A percentile compares a stretch with the other conserved stretches of the same genome.
phyloP scores from a whole-genome alignment of 2,329 filamentous ascomycete genomes.

The Apiospora pterosperma region DNA sequence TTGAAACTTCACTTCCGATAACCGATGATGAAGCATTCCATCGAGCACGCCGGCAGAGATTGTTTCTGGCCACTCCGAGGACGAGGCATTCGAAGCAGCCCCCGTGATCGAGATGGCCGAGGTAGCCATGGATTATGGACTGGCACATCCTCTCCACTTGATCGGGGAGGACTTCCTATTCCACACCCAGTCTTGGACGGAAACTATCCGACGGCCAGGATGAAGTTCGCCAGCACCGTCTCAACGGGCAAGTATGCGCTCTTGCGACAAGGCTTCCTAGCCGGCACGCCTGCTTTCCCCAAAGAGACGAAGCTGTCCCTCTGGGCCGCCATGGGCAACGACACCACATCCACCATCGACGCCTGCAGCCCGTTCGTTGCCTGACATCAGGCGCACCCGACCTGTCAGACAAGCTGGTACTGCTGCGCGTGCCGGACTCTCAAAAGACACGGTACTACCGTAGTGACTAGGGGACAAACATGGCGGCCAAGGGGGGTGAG shows the following conservation, averaged over 20 bases:
- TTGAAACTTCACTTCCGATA: too few relatives aligned
- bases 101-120: too few relatives aligned
- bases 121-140: too few relatives aligned
- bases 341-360: constrained; percentile 24
- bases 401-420: constrained; percentile 36
- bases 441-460: constrained; percentile 24
- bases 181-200: neutral
- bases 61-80: too few relatives aligned
- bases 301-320: constrained; percentile 16
- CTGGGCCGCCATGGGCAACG: constrained; percentile 32
- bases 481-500: constrained; percentile 36
- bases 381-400: constrained; percentile 34
- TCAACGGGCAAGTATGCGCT: constrained; percentile 1
- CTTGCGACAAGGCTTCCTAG: constrained; percentile 10
- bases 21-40: too few relatives aligned
- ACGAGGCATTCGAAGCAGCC: too few relatives aligned
- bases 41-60: too few relatives aligned
- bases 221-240: neutral
- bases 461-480: constrained; percentile 33
- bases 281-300: constrained; percentile 10
- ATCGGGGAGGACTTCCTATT: neutral
- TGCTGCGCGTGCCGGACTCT: constrained; percentile 30
- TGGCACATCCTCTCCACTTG: neutral
- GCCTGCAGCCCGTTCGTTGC: constrained; percentile 36
- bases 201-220: neutral